Evolutionary conservation across 495 filamentous ascomycete genomes (phyloP).

Genomic region (Podospora anserina): DNA sequence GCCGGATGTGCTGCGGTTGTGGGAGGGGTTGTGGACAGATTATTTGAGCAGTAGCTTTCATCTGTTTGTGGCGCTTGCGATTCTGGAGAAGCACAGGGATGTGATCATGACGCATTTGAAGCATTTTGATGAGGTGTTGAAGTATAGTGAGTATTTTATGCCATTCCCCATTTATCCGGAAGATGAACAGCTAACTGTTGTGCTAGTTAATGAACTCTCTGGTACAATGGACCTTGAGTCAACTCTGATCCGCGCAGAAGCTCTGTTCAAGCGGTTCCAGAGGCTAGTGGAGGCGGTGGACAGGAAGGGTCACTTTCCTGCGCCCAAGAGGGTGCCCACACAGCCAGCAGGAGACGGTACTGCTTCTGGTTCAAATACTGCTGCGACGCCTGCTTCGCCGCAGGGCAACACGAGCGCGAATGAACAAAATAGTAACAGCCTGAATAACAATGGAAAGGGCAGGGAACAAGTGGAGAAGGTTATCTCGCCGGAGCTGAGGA

Average conservation of each 20-base stretch:
- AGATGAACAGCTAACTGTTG: not conserved
- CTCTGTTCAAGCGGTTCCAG: constrained; percentile 82
- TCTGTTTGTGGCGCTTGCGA: constrained; percentile 87
- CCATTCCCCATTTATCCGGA: no score
- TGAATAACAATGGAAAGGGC: constrained; percentile 16
- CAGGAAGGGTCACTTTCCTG: constrained; percentile 75
- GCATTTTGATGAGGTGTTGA: constrained; percentile 94
- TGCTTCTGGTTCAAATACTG: not conserved
- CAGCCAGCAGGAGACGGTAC: constrained; percentile 4
- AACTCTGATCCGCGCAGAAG: constrained; percentile 81
- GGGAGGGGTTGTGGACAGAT: constrained; percentile 95
- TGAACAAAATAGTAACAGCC: constrained; percentile 2
- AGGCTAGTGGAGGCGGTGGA: constrained; percentile 84
- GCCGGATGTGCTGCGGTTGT: constrained; percentile 79
- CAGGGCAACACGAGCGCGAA: not conserved
- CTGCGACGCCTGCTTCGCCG: not conserved
- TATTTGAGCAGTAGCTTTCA: constrained; percentile 85
- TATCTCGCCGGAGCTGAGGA: constrained; percentile 77
- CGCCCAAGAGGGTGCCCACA: constrained; percentile 38
- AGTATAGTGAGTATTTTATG: constrained; percentile 67
- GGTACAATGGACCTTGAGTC: constrained; percentile 85
- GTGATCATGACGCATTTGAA: constrained; percentile 94
- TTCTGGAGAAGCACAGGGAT: constrained; percentile 90
- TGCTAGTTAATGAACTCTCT: constrained; percentile 84
- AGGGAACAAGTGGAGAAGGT: constrained; percentile 54